phyloP scores from a whole-genome alignment of 768 basidiomycete species.

The Russula compacta region DNA sequence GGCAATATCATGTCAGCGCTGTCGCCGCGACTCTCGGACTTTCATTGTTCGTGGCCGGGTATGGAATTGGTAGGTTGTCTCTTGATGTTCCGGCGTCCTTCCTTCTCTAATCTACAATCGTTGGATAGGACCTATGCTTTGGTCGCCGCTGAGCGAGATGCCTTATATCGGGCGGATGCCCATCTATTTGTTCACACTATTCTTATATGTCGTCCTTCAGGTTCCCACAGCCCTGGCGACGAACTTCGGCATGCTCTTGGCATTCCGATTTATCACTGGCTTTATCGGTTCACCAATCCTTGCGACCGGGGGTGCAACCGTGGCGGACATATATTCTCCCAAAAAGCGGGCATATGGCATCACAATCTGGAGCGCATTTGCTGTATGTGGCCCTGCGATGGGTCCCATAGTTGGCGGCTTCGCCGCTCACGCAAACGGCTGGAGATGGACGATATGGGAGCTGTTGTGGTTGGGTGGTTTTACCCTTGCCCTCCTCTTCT shows the following conservation, averaged over 20 bases:
- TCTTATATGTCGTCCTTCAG: slow-evolving; percentile 28
- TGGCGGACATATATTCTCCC: slow-evolving; percentile 23
- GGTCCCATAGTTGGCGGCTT: slow-evolving; percentile 31
- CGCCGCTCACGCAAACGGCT: slow-evolving; percentile 26
- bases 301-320: slow-evolving; percentile 28
- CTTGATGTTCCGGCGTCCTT: not conserved
- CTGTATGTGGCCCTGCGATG: slow-evolving; percentile 24
- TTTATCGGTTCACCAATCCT: slow-evolving; percentile 29
- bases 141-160: slow-evolving; percentile 29
- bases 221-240: slow-evolving; percentile 28
- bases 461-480: slow-evolving; percentile 28
- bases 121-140: slow-evolving; percentile 19
- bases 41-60: slow-evolving; percentile 24
- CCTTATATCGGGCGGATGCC: slow-evolving; percentile 28
- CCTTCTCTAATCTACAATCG: slow-evolving; percentile 15
- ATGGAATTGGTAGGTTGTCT: slow-evolving; percentile 18
- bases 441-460: slow-evolving; percentile 30
- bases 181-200: slow-evolving; percentile 28
- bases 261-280: slow-evolving; percentile 31
- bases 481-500: slow-evolving; percentile 24
- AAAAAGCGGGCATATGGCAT: slow-evolving; percentile 23
- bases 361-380: slow-evolving; percentile 25
- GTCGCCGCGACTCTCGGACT: slow-evolving; percentile 27
- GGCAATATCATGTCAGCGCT: slow-evolving; percentile 23
- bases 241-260: slow-evolving; percentile 27